Base-by-base conservation (phyloP, 1,139 yeast species). In the Nadsonia starkeyi-henricii region DNA sequence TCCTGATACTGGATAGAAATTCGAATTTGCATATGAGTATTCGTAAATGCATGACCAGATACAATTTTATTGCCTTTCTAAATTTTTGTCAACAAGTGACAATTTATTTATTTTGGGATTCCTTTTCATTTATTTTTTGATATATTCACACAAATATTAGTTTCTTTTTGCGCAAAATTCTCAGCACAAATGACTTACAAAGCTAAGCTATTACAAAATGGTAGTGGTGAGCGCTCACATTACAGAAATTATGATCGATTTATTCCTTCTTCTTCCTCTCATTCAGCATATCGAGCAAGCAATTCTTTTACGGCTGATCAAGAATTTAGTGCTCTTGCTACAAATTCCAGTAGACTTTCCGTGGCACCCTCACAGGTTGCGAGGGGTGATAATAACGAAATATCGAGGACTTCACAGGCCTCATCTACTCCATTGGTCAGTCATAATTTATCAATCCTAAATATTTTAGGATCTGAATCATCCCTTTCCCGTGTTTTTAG, bases 401-500 rank as follows among this genome's bases (percentile, higher is more conserved):
- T n/a, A 42, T 51, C 20, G 26, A 45, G 4, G 28, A 43, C 36
- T 50, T 50, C 20, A 51, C 52, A 9, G 9, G 28, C 28, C 9
- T 23, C 9, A 9, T 23, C 28, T 23, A 5, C 28, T 5, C 9
- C 28, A 23, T 51, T 52, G 43, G 50, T 49, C n/a, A 47, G 41
- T 7, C 70, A 68, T 47, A 62, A 64, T 46, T 61, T 57, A 15
- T 61, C 63, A 33, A 72, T 78, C 33, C 79, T 81, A 1, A 68
- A 65, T 23, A 80, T 81, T 1, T 61, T 78, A 42, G 75, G 77
- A 4, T 66, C 75, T 50, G 57, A 54, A 9, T 23, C 28, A 5
- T 7, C 30, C 9, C 8, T 23, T 23, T 23, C 28, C 9, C 28
- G 28, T 23, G 28, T 23, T 23, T 23, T 23, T 23, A 23, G 28